Evolutionary conservation across 495 filamentous ascomycete species (phyloP).

Genomic region (Talaromyces proteolyticus): DNA sequence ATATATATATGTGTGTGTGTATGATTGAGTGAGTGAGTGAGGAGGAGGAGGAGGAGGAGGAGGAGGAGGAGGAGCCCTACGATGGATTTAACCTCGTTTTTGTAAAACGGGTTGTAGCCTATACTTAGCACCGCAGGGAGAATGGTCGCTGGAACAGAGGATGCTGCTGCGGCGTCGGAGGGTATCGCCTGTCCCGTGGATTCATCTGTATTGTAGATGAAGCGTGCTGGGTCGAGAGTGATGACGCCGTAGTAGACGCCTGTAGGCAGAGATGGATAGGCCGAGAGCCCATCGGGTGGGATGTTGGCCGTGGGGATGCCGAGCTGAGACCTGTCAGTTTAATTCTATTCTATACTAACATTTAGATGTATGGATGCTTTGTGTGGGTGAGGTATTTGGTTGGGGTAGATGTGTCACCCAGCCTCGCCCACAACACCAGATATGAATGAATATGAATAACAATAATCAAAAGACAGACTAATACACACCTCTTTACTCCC

Average conservation of each 20-base stretch:
- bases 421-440: not conserved
- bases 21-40: not conserved
- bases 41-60: not conserved
- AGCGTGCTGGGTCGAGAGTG: constrained; percentile 43
- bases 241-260: constrained; percentile 94
- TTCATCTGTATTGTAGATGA: constrained; percentile 7
- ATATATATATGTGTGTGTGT: not conserved
- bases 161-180: not conserved
- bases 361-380: too few species aligned
- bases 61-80: constrained; percentile 23
- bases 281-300: constrained; percentile 69
- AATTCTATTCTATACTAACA: too few species aligned
- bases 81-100: constrained; percentile 73
- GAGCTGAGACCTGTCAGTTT: too few species aligned
- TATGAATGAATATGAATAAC: not conserved
- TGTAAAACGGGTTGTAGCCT: constrained; percentile 94
- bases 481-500: constrained; percentile 73
- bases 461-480: not conserved
- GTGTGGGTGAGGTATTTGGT: too few species aligned
- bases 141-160: constrained; percentile 34
- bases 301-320: constrained; percentile 98
- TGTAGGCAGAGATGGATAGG: constrained; percentile 61
- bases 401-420: too few species aligned
- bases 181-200: constrained; percentile 3
- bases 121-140: constrained; percentile 91